Evolutionary conservation across 352 stramenopile species (phyloP).

Genomic region (Blastocystis sp.): DNA sequence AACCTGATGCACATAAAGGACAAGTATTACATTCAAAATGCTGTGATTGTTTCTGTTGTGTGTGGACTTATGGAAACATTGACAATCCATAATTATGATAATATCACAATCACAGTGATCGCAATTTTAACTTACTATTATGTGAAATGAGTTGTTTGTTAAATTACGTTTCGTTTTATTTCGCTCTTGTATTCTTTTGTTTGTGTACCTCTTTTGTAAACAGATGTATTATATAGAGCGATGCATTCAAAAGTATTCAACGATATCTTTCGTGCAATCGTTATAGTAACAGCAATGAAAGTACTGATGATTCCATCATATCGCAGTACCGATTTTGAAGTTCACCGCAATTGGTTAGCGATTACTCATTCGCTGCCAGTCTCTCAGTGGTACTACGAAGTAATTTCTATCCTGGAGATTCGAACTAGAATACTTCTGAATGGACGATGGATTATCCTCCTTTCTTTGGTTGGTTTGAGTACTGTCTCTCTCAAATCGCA

Average conservation of each 20-base stretch:
- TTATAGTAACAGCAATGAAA: conserved; percentile 69
- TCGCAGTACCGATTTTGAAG: conserved; percentile 91
- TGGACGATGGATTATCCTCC: conserved; percentile 98
- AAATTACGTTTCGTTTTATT: not conserved
- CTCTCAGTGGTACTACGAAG: conserved; percentile 87
- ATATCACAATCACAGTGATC: conserved; percentile 17
- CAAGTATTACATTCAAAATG: not conserved
- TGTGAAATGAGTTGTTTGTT: not conserved
- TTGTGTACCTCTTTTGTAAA: not conserved
- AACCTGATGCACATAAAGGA: conserved; percentile 12
- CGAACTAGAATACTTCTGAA: conserved; percentile 76
- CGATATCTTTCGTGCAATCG: not conserved
- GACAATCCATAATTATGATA: conserved; percentile 49
- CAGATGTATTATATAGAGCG: not conserved
- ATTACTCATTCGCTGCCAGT: conserved; percentile 82
- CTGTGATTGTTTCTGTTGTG: conserved; percentile 22
- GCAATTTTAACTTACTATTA: conserved; percentile 17
- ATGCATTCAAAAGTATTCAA: not conserved
- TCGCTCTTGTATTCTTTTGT: not conserved
- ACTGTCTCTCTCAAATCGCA: conserved; percentile 73
- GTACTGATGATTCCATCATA: conserved; percentile 84
- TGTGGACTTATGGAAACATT: conserved; percentile 46
- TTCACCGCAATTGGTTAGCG: conserved; percentile 95
- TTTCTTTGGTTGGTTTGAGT: conserved; percentile 93
- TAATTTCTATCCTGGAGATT: not conserved